Conservation (phyloP, 2,329 filamentous ascomycete species). For the Parascedosporium putredinis region DNA sequence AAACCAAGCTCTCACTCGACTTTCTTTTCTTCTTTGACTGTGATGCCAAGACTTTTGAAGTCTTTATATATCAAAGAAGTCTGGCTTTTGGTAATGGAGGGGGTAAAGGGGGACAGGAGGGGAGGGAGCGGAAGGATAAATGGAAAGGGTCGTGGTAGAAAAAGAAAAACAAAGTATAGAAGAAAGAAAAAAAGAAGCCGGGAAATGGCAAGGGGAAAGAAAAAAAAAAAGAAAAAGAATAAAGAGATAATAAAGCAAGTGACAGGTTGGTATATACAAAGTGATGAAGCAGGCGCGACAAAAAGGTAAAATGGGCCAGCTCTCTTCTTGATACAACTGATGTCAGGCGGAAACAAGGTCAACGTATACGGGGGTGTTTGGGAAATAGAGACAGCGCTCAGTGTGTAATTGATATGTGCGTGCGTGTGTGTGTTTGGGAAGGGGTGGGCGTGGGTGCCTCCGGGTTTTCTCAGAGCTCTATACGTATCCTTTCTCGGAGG, state of each 20-base stretch:
- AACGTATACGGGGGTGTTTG: neutral
- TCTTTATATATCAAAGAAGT: neutral
- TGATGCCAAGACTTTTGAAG: slow-evolving; percentile 2
- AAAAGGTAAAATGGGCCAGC: neutral
- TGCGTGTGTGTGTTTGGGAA: neutral
- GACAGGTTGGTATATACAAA: neutral
- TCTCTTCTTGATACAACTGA: slow-evolving; percentile 1
- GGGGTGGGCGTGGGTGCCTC: too few species aligned
- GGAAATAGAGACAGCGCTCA: neutral
- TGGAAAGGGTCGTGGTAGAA: too few species aligned
- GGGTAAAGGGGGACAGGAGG: neutral
- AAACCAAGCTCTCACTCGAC: too few species aligned
- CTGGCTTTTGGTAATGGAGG: neutral
- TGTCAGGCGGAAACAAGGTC: slow-evolving; percentile 1
- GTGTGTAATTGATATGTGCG: too few species aligned
- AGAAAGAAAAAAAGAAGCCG: too few species aligned
- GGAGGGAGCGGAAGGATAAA: neutral
- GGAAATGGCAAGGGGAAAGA: neutral
- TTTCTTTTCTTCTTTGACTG: neutral
- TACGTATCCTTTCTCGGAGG: too few species aligned
- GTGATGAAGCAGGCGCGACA: neutral
- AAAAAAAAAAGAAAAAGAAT: neutral
- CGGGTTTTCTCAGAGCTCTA: too few species aligned
- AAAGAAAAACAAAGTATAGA: too few species aligned
- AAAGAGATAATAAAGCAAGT: neutral